phyloP scores from a whole-genome alignment of 345 rosid species.

The Alliaria petiolata region DNA sequence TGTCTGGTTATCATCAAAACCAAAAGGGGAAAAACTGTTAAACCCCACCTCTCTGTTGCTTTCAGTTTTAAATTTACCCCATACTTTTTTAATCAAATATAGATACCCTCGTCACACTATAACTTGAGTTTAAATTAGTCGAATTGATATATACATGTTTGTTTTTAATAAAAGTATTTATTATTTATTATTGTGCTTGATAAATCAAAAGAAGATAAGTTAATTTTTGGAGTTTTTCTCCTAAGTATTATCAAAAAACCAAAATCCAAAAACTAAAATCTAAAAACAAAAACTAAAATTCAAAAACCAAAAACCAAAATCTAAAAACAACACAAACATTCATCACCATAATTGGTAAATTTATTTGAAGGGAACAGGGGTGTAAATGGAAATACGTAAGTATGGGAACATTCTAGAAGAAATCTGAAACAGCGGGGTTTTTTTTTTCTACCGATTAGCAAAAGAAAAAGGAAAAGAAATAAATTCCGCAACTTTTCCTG shows the following conservation, averaged over 20 bases:
- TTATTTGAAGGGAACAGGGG: no score
- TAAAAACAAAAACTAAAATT: no score
- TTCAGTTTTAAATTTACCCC: background rate
- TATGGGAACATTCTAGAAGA: background rate
- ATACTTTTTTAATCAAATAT: background rate
- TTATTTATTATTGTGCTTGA: background rate
- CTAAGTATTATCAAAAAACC: no score
- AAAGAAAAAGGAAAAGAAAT: background rate
- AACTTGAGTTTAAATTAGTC: background rate
- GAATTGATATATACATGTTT: no score
- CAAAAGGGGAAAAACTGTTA: background rate
- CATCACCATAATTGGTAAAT: no score
- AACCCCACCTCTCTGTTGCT: background rate
- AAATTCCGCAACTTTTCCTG: background rate
- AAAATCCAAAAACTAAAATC: no score
- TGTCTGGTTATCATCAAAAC: slow-evolving; percentile 8
- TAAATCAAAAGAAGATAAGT: background rate
- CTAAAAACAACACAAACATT: no score
- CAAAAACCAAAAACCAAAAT: no score
- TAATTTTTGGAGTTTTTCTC: no score
- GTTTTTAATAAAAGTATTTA: no score
- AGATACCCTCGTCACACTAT: background rate
- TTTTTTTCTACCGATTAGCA: background rate
- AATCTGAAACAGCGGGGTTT: background rate
- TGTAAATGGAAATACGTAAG: background rate